phyloP scores from a whole-genome alignment of 441 rosid species.

The Aleurites moluccanus region DNA sequence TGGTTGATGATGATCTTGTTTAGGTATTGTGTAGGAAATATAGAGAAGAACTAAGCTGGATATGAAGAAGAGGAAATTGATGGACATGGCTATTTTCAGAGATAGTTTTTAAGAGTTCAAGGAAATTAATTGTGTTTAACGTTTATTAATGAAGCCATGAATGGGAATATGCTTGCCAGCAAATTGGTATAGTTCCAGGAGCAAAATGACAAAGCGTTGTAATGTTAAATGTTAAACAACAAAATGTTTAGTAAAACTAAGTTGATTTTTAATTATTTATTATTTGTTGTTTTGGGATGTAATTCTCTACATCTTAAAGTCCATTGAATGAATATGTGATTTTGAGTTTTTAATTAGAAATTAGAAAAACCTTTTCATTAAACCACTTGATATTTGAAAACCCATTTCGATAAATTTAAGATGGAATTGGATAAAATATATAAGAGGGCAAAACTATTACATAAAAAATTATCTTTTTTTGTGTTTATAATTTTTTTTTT shows the following conservation, averaged over 20 bases:
- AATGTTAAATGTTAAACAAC: not conserved
- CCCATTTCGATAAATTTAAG: no score
- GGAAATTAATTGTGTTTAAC: no score
- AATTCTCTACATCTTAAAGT: not conserved
- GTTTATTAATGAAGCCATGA: not conserved
- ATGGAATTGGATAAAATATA: no score
- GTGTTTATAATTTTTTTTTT: no score
- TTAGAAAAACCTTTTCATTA: no score
- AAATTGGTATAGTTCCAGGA: not conserved
- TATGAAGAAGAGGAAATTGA: conserved; percentile 34
- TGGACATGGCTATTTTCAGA: conserved; percentile 21
- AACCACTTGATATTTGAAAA: no score
- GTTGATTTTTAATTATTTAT: not conserved
- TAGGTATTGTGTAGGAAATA: conserved; percentile 32
- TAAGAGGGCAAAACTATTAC: no score
- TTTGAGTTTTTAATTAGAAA: no score
- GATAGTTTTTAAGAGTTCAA: not conserved
- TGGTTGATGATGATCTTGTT: conserved; percentile 14
- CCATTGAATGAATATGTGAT: not conserved
- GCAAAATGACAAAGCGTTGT: conserved; percentile 12
- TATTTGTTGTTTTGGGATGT: not conserved
- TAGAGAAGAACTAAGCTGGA: conserved; percentile 27
- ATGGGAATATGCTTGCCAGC: conserved; percentile 21
- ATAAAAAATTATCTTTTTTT: no score
- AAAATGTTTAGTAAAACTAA: not conserved